Base-by-base conservation (phyloP, 164 flowering plant genomes). In the Dillenia turbinata region DNA sequence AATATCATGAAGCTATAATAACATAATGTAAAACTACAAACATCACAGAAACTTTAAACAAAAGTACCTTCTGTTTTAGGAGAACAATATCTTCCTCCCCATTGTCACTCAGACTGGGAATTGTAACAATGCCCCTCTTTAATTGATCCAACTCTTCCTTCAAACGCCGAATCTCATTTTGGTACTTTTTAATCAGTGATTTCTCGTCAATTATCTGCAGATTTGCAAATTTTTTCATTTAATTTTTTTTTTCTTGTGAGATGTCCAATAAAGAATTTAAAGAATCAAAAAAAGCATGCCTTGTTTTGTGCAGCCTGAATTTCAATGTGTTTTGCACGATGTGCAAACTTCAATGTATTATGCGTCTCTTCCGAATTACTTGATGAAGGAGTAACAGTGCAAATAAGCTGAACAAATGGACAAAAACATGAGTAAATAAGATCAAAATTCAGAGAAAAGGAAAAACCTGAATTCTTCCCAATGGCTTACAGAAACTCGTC, bases 321-420 rank as follows among this genome's bases (percentile, higher is more conserved):
- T 74, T 91, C 99, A 76, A 94, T 89, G 65, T 83, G 96, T 70
- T 94, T 94, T 57, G 98, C 92, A 70, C 97, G 97, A 64, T 91
- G 98, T 46, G 97, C 98, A 84, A 94, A 94, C 78, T 94, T 94
- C 71, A 94, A 75, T 44, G 98, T 94, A 71, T 94, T 94, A 67
- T 94, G 98, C 33, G 98, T 94, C 81, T 94, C 98, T 73, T 94
- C 98, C 50, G 93, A 71, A 75, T 73, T 91, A 73, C 95, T 91
- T 78, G 96, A 91, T 51, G 97, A 83, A 69, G 98, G 98, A 61
- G 98, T 94, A 40, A 94, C 84, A 53, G 91, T 91, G 77, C 98
- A 94, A 58, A 94, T 94, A 62, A 94, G 96, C 98, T 94, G 93
- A 44, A 61, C 33, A 26, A 26, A 5, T 2, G 3, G 33, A 26